Conservation (phyloP, 2,329 filamentous ascomycete species). For the Teratosphaeria nubilosa region DNA sequence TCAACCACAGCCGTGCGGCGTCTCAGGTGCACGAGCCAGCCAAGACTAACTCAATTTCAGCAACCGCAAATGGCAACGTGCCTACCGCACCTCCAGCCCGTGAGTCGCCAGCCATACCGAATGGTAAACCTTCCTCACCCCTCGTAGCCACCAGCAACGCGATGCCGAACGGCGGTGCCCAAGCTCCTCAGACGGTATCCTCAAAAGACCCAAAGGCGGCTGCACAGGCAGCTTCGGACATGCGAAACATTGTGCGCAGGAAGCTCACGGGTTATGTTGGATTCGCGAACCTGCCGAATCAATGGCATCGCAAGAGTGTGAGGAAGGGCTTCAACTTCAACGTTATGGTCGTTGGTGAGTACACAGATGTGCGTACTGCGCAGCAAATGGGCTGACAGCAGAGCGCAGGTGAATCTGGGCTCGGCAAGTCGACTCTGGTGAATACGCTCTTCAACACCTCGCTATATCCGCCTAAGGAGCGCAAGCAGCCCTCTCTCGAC, state of each 20-base stretch:
- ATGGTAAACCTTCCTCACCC: background rate
- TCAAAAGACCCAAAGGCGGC: conserved; percentile 54
- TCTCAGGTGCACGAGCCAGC: background rate
- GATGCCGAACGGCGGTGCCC: conserved; percentile 40
- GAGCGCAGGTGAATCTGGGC: conserved; percentile 83
- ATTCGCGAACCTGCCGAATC: conserved; percentile 96
- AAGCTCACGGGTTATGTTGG: conserved; percentile 98
- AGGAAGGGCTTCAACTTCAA: conserved; percentile 99
- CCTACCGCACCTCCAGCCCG: conserved; percentile 34
- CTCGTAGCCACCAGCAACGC: conserved; percentile 39
- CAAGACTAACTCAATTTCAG: conserved; percentile 19
- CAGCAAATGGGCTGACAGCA: conserved; percentile 1
- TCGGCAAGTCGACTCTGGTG: conserved; percentile 97
- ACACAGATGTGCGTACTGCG: background rate
- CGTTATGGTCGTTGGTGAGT: conserved; percentile 98
- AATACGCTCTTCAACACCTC: conserved; percentile 99
- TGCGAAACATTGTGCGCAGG: conserved; percentile 92
- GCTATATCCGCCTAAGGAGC: conserved; percentile 96
- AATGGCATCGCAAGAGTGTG: conserved; percentile 99
- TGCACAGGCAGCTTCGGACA: conserved; percentile 41
- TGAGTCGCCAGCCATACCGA: conserved; percentile 29
- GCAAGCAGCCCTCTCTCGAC: conserved; percentile 91
- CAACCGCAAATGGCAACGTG: conserved; percentile 33
- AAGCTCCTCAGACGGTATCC: conserved; percentile 48
- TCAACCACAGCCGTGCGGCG: background rate